phyloP scores from a whole-genome alignment of 768 basidiomycete species.

The Steccherinum ochraceum region DNA sequence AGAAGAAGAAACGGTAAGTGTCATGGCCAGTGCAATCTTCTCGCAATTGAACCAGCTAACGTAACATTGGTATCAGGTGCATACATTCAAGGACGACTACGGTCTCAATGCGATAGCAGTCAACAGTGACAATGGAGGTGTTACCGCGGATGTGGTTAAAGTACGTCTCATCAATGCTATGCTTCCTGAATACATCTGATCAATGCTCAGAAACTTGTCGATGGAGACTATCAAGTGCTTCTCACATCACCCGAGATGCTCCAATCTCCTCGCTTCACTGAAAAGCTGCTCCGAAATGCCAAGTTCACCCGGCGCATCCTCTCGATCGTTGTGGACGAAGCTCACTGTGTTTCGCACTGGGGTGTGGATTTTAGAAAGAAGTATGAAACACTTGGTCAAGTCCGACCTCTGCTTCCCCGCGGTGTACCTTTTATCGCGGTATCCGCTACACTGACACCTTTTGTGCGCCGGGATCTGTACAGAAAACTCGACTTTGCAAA shows the following conservation, averaged over 20 bases:
- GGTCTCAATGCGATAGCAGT: slow-evolving; percentile 4
- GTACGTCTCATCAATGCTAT: neutral
- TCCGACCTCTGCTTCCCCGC: slow-evolving; percentile 25
- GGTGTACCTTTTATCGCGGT: slow-evolving; percentile 26
- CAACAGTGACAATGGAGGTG: neutral
- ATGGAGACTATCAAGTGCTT: slow-evolving; percentile 24
- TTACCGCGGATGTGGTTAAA: neutral
- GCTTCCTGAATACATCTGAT: neutral
- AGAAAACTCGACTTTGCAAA: slow-evolving; percentile 21
- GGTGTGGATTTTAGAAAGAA: slow-evolving; percentile 28
- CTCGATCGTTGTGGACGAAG: slow-evolving; percentile 29
- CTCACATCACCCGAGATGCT: slow-evolving; percentile 30
- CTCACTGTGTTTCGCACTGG: slow-evolving; percentile 33
- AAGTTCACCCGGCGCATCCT: slow-evolving; percentile 17
- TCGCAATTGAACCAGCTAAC: neutral
- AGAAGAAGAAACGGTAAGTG: slow-evolving; percentile 30
- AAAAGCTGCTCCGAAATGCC: slow-evolving; percentile 19
- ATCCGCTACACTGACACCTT: slow-evolving; percentile 27
- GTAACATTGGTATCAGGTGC: slow-evolving; percentile 1
- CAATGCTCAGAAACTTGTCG: slow-evolving; percentile 14
- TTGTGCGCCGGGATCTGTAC: slow-evolving; percentile 23
- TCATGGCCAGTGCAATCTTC: neutral
- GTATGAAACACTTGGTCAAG: slow-evolving; percentile 21
- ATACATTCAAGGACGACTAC: slow-evolving; percentile 2
- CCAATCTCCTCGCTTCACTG: slow-evolving; percentile 21